These are phyloP conservation scores for Simplicillium sp. DNA, from an alignment of 2,329 filamentous ascomycete species.

Conservation along the genomic window DNA sequence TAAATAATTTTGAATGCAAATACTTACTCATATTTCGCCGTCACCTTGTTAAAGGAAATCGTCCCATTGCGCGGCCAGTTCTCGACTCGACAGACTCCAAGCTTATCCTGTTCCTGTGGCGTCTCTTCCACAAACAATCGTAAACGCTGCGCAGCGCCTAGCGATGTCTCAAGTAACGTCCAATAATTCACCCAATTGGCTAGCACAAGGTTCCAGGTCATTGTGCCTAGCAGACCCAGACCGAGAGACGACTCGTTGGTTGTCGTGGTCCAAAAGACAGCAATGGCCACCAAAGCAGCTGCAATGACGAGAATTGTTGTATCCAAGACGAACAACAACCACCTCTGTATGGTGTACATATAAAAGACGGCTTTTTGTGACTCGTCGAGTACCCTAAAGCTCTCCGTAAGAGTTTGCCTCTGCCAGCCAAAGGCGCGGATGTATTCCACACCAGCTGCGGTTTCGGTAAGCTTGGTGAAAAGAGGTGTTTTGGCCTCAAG, in stretches of 20 bases:
- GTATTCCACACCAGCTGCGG: slow-evolving; percentile 11
- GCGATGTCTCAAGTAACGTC: neutral
- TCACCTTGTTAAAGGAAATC: slow-evolving; percentile 15
- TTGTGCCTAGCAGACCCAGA: slow-evolving; percentile 15
- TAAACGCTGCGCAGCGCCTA: slow-evolving; percentile 13
- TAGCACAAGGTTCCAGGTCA: slow-evolving; percentile 10
- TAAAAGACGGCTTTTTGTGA: slow-evolving; percentile 25
- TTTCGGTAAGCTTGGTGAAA: slow-evolving; percentile 16
- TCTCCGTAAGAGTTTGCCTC: slow-evolving; percentile 8
- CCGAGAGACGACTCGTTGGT: slow-evolving; percentile 15
- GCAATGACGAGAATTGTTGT: slow-evolving; percentile 33
- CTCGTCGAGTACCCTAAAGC: slow-evolving; percentile 18
- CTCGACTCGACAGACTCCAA: slow-evolving; percentile 6
- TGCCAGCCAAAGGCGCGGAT: slow-evolving; percentile 24
- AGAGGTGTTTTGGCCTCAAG: slow-evolving; percentile 19
- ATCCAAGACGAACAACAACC: slow-evolving; percentile 37
- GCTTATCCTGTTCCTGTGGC: slow-evolving; percentile 10
- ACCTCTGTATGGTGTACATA: slow-evolving; percentile 36
- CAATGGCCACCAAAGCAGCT: slow-evolving; percentile 31
- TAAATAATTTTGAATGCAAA: too few relatives aligned
- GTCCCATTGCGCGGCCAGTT: slow-evolving; percentile 16
- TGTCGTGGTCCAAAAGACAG: slow-evolving; percentile 21
- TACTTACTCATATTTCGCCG: slow-evolving; percentile 19
- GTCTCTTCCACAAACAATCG: slow-evolving; percentile 13
- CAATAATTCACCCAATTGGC: neutral